Base-by-base conservation (phyloP, 768 basidiomycete genomes). In the Amanita molliuscula region DNA sequence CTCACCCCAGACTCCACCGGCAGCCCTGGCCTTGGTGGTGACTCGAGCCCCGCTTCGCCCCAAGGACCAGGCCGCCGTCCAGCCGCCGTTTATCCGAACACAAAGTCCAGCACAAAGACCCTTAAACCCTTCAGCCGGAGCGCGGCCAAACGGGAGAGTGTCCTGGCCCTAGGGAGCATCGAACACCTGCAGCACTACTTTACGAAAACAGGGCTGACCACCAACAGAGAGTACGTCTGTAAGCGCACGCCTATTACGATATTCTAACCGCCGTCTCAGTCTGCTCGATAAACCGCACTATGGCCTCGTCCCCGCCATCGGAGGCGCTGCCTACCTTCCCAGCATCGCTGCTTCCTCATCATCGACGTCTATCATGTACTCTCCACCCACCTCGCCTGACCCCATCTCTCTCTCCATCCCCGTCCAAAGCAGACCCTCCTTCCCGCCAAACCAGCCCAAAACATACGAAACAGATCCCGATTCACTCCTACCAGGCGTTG, bases 131-230 rank as follows among this genome's bases (percentile, higher is more conserved):
- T 93, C 74, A 88, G 86, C 57, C 73, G 86, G 54, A 90, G 87
- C 53, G 94, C 94, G 0, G 89, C 90, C 3, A 95, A 93, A 67
- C 79, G 94, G 37, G 88, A 91, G 64, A 91, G 88, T 58, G 93
- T 97, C 16, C 86, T 94, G 81, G 81, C 90, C 0, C 68, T 97
- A 15, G 93, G 93, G n/a, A 92, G 89, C 62, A 97, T 97, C 57
- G 88, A 95, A 62, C 89, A 96, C 62, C 76, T 97, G 36, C 94
- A 97, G 66, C 84, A 93, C 59, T 94, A 93, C 62, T 97, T 94
- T 59, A 89, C 88, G 6, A 92, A 92, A 75, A 81, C 87, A 0
- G 89, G 89, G 1, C 75, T 92, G 48, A 75, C 74, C 21, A 73
- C 84, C 29, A 79, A 82, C 69, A 75, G 75, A 66, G 77, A 79